phyloP scores from a whole-genome alignment of 495 filamentous ascomycete species.

The Pyrenula massariospora region DNA sequence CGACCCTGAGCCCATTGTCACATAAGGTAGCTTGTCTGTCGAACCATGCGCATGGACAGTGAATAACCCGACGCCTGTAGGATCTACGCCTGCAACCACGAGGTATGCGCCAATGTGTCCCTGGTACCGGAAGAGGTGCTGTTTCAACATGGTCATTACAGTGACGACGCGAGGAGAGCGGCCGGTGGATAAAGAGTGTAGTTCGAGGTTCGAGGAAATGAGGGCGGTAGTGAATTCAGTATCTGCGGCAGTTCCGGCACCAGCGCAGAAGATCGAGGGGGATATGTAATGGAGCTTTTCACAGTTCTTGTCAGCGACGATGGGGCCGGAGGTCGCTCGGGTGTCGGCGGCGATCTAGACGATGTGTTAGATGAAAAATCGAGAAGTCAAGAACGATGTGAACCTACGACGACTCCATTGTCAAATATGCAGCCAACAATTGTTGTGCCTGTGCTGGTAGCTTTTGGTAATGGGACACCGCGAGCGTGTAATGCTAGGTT shows the following conservation, averaged over 20 bases:
- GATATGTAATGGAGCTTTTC: slow-evolving; percentile 99
- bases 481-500: slow-evolving; percentile 89
- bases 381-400: background rate
- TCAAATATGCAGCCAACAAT: slow-evolving; percentile 98
- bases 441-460: slow-evolving; percentile 96
- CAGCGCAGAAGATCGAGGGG: slow-evolving; percentile 98
- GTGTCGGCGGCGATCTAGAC: slow-evolving; percentile 91
- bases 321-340: slow-evolving; percentile 90
- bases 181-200: slow-evolving; percentile 89
- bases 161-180: slow-evolving; percentile 95
- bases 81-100: slow-evolving; percentile 94
- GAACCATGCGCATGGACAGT: slow-evolving; percentile 98
- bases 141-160: slow-evolving; percentile 99
- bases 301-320: slow-evolving; percentile 99
- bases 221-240: slow-evolving; percentile 98
- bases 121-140: slow-evolving; percentile 97
- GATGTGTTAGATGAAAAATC: slow-evolving; percentile 2
- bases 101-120: slow-evolving; percentile 97
- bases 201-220: slow-evolving; percentile 96
- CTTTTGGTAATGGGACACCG: slow-evolving; percentile 90
- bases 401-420: slow-evolving; percentile 81
- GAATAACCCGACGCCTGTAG: slow-evolving; percentile 90
- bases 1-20: slow-evolving; percentile 96
- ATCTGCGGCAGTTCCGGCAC: slow-evolving; percentile 94
- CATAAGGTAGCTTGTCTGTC: slow-evolving; percentile 98